Conservation (phyloP, 768 basidiomycete species). For the Candolleomyces eurysporus region DNA sequence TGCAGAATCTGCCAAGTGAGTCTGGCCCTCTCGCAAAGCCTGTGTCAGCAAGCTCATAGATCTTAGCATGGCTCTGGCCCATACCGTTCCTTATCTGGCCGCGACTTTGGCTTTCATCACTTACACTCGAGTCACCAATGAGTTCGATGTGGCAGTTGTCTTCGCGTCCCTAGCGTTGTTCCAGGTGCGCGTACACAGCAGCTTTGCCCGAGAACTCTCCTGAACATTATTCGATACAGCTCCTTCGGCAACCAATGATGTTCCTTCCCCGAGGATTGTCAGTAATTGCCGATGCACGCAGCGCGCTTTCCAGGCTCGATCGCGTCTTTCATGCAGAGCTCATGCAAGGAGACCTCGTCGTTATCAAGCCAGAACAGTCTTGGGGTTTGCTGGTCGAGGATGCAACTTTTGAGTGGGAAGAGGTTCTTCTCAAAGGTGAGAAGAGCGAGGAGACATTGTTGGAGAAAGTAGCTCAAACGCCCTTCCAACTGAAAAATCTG, state of each 20-base stretch:
- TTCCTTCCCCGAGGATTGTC: constrained; percentile 62
- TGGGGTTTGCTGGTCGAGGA: constrained; percentile 49
- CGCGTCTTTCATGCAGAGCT: constrained; percentile 56
- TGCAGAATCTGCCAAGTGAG: constrained; percentile 62
- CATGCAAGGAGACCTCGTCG: constrained; percentile 37
- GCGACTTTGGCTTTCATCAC: constrained; percentile 67
- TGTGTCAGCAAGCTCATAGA: constrained; percentile 13
- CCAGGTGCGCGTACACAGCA: constrained; percentile 12
- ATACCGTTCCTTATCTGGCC: constrained; percentile 60
- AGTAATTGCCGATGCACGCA: constrained; percentile 61
- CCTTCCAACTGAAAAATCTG: constrained; percentile 53
- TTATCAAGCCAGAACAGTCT: constrained; percentile 43
- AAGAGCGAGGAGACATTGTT: background rate
- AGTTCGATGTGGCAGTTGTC: constrained; percentile 64
- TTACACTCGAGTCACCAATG: constrained; percentile 52
- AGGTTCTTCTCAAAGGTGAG: constrained; percentile 13
- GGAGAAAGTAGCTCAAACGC: constrained; percentile 19
- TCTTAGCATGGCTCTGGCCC: constrained; percentile 49
- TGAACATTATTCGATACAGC: constrained; percentile 24
- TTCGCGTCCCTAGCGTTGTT: constrained; percentile 66
- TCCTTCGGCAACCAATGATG: constrained; percentile 70
- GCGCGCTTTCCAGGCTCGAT: constrained; percentile 52
- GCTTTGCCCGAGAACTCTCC: constrained; percentile 15
- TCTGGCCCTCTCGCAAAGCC: background rate
- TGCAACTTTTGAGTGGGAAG: constrained; percentile 67